These are phyloP conservation scores for Diaporthe citriasiana DNA, from an alignment of 2,329 filamentous ascomycete species.

Conservation along the genomic window DNA sequence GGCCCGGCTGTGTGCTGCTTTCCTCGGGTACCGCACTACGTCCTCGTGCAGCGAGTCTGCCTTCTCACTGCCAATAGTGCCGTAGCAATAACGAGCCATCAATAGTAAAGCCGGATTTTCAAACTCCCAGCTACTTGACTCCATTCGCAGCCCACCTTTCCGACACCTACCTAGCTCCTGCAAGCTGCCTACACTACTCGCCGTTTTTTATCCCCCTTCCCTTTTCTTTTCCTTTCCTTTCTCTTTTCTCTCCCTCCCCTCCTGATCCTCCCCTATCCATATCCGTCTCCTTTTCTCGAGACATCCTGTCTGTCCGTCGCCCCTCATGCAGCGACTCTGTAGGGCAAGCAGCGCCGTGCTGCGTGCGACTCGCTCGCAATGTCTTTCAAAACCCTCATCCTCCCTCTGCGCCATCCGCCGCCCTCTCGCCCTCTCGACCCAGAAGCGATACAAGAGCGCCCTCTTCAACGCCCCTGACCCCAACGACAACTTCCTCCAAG, in stretches of 20 bases:
- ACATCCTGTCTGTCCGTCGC: slow-evolving; percentile 8
- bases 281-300: background rate
- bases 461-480: slow-evolving; percentile 75
- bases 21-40: slow-evolving; percentile 29
- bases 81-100: slow-evolving; percentile 17
- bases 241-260: slow-evolving; percentile 25
- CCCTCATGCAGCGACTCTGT: slow-evolving; percentile 43
- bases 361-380: slow-evolving; percentile 53
- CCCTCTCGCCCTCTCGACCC: slow-evolving; percentile 63
- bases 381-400: slow-evolving; percentile 54
- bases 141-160: slow-evolving; percentile 37
- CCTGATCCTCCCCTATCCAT: background rate
- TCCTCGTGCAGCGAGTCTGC: slow-evolving; percentile 12
- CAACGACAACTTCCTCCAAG: slow-evolving; percentile 96
- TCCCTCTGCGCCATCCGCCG: slow-evolving; percentile 62
- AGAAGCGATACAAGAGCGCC: slow-evolving; percentile 69
- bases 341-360: slow-evolving; percentile 46
- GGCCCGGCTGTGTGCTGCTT: slow-evolving; percentile 29
- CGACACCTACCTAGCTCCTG: slow-evolving; percentile 26
- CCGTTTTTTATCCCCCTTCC: slow-evolving; percentile 34
- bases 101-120: slow-evolving; percentile 34
- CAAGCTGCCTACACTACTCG: slow-evolving; percentile 36
- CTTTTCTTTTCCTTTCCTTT: slow-evolving; percentile 38
- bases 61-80: background rate
- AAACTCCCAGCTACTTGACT: slow-evolving; percentile 35